Evolutionary conservation across 2,329 filamentous ascomycete genomes (phyloP).

Genomic region (Amauroascus niger): DNA sequence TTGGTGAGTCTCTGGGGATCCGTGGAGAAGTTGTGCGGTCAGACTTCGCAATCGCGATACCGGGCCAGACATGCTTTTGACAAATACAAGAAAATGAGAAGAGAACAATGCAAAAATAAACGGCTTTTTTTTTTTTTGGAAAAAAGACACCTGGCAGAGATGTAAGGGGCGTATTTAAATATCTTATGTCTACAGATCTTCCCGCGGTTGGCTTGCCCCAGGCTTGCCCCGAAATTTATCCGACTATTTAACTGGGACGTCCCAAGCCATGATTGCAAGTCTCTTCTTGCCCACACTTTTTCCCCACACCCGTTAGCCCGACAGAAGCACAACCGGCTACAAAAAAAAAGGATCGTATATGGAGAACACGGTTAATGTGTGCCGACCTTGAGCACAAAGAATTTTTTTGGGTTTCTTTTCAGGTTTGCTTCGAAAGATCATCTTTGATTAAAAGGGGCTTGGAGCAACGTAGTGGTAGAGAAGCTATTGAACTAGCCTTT

Average conservation of each 20-base stretch:
- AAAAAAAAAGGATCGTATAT: not conserved
- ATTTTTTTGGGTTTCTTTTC: not conserved
- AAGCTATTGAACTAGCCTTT: slow-evolving; percentile 30
- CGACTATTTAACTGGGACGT: not conserved
- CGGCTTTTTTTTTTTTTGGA: too few species aligned
- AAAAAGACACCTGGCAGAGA: not conserved
- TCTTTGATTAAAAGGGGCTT: slow-evolving; percentile 38
- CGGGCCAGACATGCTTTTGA: slow-evolving; percentile 22
- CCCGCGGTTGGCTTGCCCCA: not conserved
- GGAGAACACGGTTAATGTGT: slow-evolving; percentile 1
- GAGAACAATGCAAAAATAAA: not conserved
- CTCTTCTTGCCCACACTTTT: not conserved
- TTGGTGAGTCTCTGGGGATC: slow-evolving; percentile 18
- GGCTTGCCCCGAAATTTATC: slow-evolving; percentile 1
- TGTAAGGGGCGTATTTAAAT: slow-evolving; percentile 1
- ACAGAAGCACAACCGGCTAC: slow-evolving; percentile 3
- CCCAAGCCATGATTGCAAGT: too few species aligned
- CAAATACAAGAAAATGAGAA: not conserved
- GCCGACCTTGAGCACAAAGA: slow-evolving; percentile 3
- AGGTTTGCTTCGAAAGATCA: slow-evolving; percentile 22
- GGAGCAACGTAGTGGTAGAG: slow-evolving; percentile 32
- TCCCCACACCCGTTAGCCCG: slow-evolving; percentile 8
- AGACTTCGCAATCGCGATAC: slow-evolving; percentile 25
- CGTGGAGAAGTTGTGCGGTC: slow-evolving; percentile 24
- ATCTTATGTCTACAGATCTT: not conserved